phyloP scores from a whole-genome alignment of 306 rosid species.

The Castanospermum australe region DNA sequence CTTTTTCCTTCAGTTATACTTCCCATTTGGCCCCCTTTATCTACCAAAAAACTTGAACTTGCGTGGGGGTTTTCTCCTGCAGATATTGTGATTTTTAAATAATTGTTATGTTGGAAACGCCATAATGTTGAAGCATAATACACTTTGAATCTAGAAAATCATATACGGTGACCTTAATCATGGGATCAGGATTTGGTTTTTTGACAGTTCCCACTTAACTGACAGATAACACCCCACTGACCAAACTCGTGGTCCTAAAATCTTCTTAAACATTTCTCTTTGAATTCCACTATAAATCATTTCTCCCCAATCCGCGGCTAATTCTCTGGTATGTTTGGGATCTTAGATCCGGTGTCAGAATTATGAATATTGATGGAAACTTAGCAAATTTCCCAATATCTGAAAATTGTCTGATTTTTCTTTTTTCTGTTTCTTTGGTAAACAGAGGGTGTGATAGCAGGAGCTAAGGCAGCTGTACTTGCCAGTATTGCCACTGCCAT shows the following conservation, averaged over 20 bases:
- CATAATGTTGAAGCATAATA: not conserved
- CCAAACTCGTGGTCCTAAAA: not conserved
- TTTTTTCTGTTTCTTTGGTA: not conserved
- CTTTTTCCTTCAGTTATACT: not conserved
- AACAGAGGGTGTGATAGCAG: constrained; percentile 80
- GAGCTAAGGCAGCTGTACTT: constrained; percentile 79
- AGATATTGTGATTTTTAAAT: not conserved
- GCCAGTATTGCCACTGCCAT: constrained; percentile 79
- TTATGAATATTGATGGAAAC: not conserved
- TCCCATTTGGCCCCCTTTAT: not conserved
- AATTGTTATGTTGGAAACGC: not conserved
- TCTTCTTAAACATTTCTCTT: not conserved
- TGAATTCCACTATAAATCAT: not conserved
- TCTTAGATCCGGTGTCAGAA: not conserved
- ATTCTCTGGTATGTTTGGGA: not conserved
- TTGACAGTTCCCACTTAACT: not conserved
- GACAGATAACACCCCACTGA: not conserved
- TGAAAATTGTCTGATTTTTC: not conserved
- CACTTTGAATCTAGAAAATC: not conserved
- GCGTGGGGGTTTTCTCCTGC: not conserved
- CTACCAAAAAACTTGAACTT: not conserved
- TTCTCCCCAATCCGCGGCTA: not conserved
- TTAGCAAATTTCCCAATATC: not conserved
- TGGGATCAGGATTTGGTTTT: constrained; percentile 31
- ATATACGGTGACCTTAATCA: not conserved